Percentiles rank a stretch among this genome's conserved stretches.
Conservation (phyloP, 2,329 filamentous ascomycete genomes). For the Colletotrichum tropicale region DNA sequence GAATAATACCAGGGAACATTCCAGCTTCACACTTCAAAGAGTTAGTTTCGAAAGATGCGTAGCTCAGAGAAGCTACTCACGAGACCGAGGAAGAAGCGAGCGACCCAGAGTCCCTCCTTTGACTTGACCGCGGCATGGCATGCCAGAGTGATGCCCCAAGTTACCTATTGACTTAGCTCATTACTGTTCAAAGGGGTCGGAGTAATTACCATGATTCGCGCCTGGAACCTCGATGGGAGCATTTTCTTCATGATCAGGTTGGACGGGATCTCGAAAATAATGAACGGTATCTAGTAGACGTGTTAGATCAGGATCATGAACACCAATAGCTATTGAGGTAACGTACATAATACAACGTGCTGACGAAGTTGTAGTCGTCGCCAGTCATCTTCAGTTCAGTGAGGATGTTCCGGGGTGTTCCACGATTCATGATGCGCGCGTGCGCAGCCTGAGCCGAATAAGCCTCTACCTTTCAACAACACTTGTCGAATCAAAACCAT, state of each 20-base stretch:
- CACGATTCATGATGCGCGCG: conserved; percentile 43
- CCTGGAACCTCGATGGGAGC: conserved; percentile 42
- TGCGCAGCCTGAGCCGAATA: not conserved
- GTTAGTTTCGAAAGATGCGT: not conserved
- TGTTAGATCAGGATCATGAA: too few species aligned
- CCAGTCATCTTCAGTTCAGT: conserved; percentile 41
- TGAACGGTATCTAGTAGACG: conserved; percentile 38
- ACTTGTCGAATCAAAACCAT: not conserved
- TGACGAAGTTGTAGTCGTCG: conserved; percentile 43
- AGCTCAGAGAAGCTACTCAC: not conserved
- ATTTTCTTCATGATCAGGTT: conserved; percentile 42
- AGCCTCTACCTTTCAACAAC: not conserved
- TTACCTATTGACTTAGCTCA: not conserved
- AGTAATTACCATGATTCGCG: conserved; percentile 39
- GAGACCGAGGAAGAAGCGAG: not conserved
- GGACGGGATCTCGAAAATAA: conserved; percentile 41
- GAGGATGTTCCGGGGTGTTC: conserved; percentile 43
- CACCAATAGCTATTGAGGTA: not conserved
- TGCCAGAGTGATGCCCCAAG: not conserved
- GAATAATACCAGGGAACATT: conserved; percentile 44
- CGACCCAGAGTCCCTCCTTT: not conserved
- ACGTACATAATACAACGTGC: conserved; percentile 33
- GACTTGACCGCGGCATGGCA: not conserved
- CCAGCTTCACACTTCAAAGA: conserved; percentile 37
- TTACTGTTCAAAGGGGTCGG: not conserved